Base-by-base conservation (phyloP, 176 grass and related monocot genomes). In the Triticum monococcum region DNA sequence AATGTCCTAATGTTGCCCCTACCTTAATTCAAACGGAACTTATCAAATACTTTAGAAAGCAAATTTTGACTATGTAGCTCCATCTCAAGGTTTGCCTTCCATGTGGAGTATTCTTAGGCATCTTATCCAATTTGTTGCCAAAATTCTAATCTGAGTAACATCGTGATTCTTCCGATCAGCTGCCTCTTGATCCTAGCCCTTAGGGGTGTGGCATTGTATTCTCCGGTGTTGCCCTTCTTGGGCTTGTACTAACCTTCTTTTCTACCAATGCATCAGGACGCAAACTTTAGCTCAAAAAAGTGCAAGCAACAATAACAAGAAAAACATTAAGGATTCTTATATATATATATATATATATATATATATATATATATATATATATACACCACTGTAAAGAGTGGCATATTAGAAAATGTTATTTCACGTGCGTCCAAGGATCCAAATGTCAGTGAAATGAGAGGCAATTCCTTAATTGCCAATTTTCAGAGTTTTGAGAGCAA, bases 21-120 rank as follows among this genome's bases (percentile, higher is more conserved):
- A 50, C 45, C 40, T 63, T 31, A 40, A 77, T 23, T 68, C 35
- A 76, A 69, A 85, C 76, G 32, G 57, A 66, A 62, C 59, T 68
- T 28, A 48, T 68, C 48, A n/a, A 7, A 52, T 60, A 7, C 8
- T 80, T 57, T 46, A 20, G 14, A 73, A 77, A 77, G 36, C 2
- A 26, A 85, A 26, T 77, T 75, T 68, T 73, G 62, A 68, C 33
- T 8, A 81, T 74, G 38, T 14, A 25, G 5, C 68, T 59, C 33
- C 11, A 68, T 32, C 41, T 69, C 25, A 68, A 41, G 41, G 45
- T n/a, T 28, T 64, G 8, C 2, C 13, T 41, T 68, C 57, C 32
- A 52, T 75, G 25, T 40, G 18, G 22, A 61, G 33, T 31, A 79
- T 57, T 79, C 17, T 37, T 71, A 41, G 7, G 12, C 65, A 79